Conservation (phyloP, 208 protist genomes). For the Wallacemonas sp. region DNA sequence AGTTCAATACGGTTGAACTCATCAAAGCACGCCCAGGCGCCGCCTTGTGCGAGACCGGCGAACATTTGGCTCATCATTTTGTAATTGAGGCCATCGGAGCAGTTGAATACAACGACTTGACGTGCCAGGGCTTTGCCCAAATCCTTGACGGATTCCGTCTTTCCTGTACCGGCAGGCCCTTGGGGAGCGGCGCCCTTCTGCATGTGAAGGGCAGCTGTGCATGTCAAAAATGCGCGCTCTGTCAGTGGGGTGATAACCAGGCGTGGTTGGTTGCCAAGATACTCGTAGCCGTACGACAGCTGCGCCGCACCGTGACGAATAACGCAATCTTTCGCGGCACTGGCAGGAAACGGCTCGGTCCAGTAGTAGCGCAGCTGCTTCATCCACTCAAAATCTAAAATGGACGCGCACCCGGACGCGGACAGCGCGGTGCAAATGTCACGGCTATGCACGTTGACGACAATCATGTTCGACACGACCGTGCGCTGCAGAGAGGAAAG, state of each 20-base stretch:
- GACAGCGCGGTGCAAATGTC: slow-evolving; percentile 86
- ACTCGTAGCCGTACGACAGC: slow-evolving; percentile 95
- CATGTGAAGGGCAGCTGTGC: slow-evolving; percentile 91
- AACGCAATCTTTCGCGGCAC: slow-evolving; percentile 56
- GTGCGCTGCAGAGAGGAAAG: slow-evolving; percentile 83
- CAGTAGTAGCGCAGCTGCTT: slow-evolving; percentile 94
- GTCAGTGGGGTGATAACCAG: slow-evolving; percentile 97
- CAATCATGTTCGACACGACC: slow-evolving; percentile 92
- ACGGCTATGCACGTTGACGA: slow-evolving; percentile 94
- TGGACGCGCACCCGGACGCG: slow-evolving; percentile 36
- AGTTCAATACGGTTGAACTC: slow-evolving; percentile 96
- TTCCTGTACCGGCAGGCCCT: slow-evolving; percentile 96
- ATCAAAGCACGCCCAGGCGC: slow-evolving; percentile 95
- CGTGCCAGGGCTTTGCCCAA: slow-evolving; percentile 89
- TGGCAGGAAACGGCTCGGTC: slow-evolving; percentile 38
- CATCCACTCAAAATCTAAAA: slow-evolving; percentile 93
- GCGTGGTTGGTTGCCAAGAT: slow-evolving; percentile 92
- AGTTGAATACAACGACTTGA: slow-evolving; percentile 95
- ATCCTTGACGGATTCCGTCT: slow-evolving; percentile 97
- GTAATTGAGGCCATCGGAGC: slow-evolving; percentile 95
- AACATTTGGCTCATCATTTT: slow-evolving; percentile 95
- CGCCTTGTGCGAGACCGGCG: slow-evolving; percentile 92
- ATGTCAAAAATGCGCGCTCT: slow-evolving; percentile 93
- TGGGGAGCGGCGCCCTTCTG: slow-evolving; percentile 92
- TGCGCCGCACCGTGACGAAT: slow-evolving; percentile 84